These are phyloP conservation scores for Xylariales sp. DNA, from an alignment of 2,329 filamentous ascomycete species.

Conservation along the genomic window DNA sequence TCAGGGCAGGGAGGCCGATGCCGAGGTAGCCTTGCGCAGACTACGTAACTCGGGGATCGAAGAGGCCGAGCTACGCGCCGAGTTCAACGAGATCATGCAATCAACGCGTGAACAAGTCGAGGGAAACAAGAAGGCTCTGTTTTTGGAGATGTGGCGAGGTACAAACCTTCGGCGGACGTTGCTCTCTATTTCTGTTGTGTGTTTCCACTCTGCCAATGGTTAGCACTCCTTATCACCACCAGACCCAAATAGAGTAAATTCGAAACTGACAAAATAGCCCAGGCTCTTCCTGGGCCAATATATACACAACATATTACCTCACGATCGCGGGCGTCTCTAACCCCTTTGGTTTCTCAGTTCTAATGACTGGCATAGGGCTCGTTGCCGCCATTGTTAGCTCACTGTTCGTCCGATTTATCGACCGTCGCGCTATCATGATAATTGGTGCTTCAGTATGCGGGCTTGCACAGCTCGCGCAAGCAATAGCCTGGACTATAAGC, in stretches of 20 bases:
- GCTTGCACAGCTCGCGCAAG: slow-evolving; percentile 50
- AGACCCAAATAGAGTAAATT: background rate
- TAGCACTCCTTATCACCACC: slow-evolving; percentile 6
- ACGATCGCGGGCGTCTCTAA: slow-evolving; percentile 49
- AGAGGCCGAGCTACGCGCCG: slow-evolving; percentile 46
- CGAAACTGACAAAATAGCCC: slow-evolving; percentile 11
- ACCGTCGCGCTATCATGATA: slow-evolving; percentile 50
- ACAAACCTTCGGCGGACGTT: slow-evolving; percentile 48
- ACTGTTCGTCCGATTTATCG: slow-evolving; percentile 48
- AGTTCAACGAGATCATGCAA: slow-evolving; percentile 49
- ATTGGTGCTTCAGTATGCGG: slow-evolving; percentile 49
- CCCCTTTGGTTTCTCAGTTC: slow-evolving; percentile 51
- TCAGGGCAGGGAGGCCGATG: slow-evolving; percentile 50
- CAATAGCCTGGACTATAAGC: slow-evolving; percentile 49
- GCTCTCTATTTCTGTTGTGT: slow-evolving; percentile 49
- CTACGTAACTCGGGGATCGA: slow-evolving; percentile 48
- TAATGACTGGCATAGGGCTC: slow-evolving; percentile 52
- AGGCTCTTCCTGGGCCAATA: slow-evolving; percentile 50
- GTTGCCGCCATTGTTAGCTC: slow-evolving; percentile 49
- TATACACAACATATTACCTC: slow-evolving; percentile 51
- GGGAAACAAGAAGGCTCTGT: slow-evolving; percentile 45
- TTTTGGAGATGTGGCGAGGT: slow-evolving; percentile 51
- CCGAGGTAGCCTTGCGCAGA: slow-evolving; percentile 44
- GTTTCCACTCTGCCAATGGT: slow-evolving; percentile 51
- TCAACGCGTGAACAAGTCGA: slow-evolving; percentile 48